Evolutionary conservation across 179 eudicot genomes (phyloP), one percentile per base, ranked within the genome.

Genomic region (Camellia oleifera): DNA sequence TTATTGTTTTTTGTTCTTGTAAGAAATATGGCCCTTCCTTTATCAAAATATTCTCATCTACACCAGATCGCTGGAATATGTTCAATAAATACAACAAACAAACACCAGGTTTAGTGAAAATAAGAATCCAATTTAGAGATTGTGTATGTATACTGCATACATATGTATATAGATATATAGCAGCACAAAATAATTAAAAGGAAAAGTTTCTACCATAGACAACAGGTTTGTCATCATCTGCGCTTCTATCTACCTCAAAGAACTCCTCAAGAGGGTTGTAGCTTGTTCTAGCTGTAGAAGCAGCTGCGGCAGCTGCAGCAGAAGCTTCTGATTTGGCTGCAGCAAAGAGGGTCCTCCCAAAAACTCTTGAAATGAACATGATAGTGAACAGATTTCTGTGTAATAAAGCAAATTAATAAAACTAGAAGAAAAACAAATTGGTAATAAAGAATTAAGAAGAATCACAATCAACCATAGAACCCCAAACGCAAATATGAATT

Each of bases 251-350:
- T 44, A 65, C 75, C 87, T 94, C 97, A 72, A 94, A 92, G 80
- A 94, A 94, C 88, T 91, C 89, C 84, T 90, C 93, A 7, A 94
- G 90, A n/a, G 97, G 98, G 78, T 94, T 94, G 72, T 81, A 82
- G 42, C 72, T 83, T 72, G 83, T 86, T 76, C 75, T 79, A 77
- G 77, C 81, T 2, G 81, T 74, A 72, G 90, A 83, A 73, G 89
- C 61, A 79, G 90, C 86, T 12, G 90, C 86, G 13, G 89, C 81
- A 32, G 87, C 84, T 64, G 90, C 82, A 72, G 84, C 85, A 14
- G 87, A 77, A 81, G 84, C 71, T 78, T 93, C 95, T n/a, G 89
- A 63, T 73, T 79, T 89, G 72, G 90, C 93, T 12, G 97, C 93
- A 7, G 95, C 86, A 66, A 86, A 88, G 3, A 93, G 79, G 40